Evolutionary conservation across 2,329 filamentous ascomycete genomes (phyloP), one percentile per base, ranked within the genome.

Genomic region (Canariomyces notabilis): DNA sequence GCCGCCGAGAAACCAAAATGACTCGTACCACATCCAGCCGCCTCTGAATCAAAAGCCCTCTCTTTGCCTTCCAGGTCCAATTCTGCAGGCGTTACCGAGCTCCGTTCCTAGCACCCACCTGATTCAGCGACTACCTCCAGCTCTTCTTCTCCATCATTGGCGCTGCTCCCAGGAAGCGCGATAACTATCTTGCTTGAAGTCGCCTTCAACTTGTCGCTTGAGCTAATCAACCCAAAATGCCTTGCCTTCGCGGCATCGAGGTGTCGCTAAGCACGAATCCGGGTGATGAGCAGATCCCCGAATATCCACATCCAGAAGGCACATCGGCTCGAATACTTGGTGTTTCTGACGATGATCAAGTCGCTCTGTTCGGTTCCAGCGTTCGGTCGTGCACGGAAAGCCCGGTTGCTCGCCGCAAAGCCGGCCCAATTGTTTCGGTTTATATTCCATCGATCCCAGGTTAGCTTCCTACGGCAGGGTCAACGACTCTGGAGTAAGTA

Each of bases 371-470:
- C 26, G 26, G 26, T 9, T 29, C 26, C 7, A 9, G 14, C 9
- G 3, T 8, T 9, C 26, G 14, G 8, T 14, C 16, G 32, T 9
- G 34, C 33, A 11, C 39, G 6, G 42, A 20, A 21, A 32, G 42
- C 29, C 41, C 23, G 14, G 18, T 29, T 4, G 16, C 31, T 6
- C 36, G 42, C 12, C 46, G 55, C 43, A 69, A 66, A 51, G 47
- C 53, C 18, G 64, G 68, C 12, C 68, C 76, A 2, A 67, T 60
- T 4, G 63, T 74, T 18, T 76, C 77, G 1, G 76, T 80, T 26
- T 81, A 81, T 53, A 69, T 81, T 11, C 75, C 77, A 2, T 79
- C 77, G 0, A 57, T 69, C 3, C 69, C 76, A 59, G 76, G 77
- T 77, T 59, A 46, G 61, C n/a, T n/a, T 52, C 31, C 21, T 15